Conservation (phyloP, 345 rosid species). For the Triadica sebifera region DNA sequence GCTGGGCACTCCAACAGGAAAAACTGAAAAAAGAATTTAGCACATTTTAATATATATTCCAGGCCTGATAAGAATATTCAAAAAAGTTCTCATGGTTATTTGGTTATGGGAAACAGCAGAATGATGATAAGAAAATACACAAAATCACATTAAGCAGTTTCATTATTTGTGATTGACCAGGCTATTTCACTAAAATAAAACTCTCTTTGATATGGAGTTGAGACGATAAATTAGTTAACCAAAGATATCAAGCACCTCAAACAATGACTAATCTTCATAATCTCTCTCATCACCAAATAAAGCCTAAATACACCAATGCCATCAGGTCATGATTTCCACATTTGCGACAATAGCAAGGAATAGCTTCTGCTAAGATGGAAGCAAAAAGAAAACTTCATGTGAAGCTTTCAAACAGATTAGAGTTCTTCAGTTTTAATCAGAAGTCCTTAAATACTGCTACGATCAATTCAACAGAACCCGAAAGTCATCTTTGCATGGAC, state of each 20-base stretch:
- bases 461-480: neutral
- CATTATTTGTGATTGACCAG: neutral
- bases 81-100: neutral
- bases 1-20: slow-evolving; percentile 14
- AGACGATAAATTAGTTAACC: neutral
- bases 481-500: neutral
- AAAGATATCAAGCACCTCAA: neutral
- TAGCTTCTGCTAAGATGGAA: neutral
- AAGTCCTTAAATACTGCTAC: neutral
- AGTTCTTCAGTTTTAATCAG: neutral
- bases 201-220: neutral
- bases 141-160: neutral
- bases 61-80: neutral
- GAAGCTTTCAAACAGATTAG: neutral
- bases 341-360: neutral
- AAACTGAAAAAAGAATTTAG: slow-evolving; percentile 1
- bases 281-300: neutral
- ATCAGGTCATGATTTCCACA: neutral
- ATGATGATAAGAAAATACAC: neutral
- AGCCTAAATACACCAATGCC: neutral
- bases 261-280: neutral
- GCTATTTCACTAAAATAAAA: neutral
- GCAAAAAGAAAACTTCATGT: neutral
- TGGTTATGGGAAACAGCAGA: neutral
- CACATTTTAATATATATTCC: slow-evolving; percentile 4